phyloP scores from a whole-genome alignment of 2,329 filamentous ascomycete genomes.

The Alternaria solani region DNA sequence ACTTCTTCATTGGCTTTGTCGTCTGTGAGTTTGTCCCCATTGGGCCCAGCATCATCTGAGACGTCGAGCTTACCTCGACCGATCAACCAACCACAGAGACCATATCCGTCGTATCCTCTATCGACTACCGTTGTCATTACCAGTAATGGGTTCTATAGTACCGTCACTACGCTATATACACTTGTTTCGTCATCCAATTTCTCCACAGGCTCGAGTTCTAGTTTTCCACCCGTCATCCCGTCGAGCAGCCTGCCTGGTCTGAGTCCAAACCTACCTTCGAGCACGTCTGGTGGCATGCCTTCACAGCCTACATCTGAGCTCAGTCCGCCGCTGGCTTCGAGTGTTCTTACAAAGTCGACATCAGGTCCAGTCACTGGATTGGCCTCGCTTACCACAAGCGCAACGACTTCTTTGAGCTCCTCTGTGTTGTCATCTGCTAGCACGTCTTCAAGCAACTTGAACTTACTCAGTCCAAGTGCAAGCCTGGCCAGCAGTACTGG shows the following conservation, averaged over 20 bases:
- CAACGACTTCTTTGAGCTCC: neutral
- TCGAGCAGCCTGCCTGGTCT: neutral
- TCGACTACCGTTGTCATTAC: neutral
- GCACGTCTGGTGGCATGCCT: neutral
- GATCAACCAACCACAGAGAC: conserved; percentile 14
- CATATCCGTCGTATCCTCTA: conserved; percentile 6
- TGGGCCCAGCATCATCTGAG: neutral
- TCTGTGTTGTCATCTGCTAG: neutral
- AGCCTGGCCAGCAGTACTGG: neutral
- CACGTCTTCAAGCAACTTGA: neutral
- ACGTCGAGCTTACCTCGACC: neutral
- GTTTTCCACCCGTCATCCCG: neutral
- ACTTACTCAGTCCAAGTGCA: neutral
- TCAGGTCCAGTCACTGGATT: neutral
- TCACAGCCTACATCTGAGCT: neutral
- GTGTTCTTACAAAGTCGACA: conserved; percentile 3
- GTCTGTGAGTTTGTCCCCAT: neutral
- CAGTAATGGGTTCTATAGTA: neutral
- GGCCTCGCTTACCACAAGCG: neutral
- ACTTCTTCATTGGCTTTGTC: neutral
- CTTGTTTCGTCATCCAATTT: neutral
- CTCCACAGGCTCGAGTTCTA: neutral
- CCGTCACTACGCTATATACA: neutral
- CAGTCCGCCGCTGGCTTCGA: neutral
- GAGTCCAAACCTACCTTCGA: neutral